Evolutionary conservation across 1,284 basidiomycete species (phyloP).

Genomic region (Fomitopsis betulina): DNA sequence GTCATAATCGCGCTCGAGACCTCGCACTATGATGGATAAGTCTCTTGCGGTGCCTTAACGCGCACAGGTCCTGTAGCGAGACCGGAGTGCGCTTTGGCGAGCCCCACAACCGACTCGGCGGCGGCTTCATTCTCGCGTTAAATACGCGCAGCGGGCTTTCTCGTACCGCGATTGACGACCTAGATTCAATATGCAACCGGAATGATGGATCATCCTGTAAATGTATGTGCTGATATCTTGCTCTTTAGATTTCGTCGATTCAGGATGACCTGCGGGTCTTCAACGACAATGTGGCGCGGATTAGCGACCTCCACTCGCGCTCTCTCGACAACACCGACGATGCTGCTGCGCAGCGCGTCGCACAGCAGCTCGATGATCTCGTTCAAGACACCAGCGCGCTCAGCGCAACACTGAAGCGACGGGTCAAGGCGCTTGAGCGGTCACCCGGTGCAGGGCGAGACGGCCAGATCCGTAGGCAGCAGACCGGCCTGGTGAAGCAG

Average conservation of each 20-base stretch:
- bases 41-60: too few species aligned
- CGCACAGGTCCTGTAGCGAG: background rate
- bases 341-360: slow-evolving; percentile 54
- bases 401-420: slow-evolving; percentile 69
- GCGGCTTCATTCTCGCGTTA: too few species aligned
- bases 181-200: background rate
- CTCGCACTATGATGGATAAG: background rate
- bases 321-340: slow-evolving; percentile 80
- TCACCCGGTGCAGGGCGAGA: slow-evolving; percentile 71
- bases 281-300: slow-evolving; percentile 65
- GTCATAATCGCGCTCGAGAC: background rate
- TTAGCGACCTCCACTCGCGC: slow-evolving; percentile 70
- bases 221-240: background rate
- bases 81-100: too few species aligned
- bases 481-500: slow-evolving; percentile 76
- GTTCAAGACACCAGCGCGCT: slow-evolving; percentile 76
- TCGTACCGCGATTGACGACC: too few species aligned
- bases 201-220: background rate
- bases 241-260: slow-evolving; percentile 60
- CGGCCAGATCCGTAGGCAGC: slow-evolving; percentile 78
- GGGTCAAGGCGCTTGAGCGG: slow-evolving; percentile 76
- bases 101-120: too few species aligned
- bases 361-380: slow-evolving; percentile 66
- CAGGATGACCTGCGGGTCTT: slow-evolving; percentile 69
- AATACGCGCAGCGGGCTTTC: too few species aligned